Evolutionary conservation across 2,329 filamentous ascomycete species (phyloP).

Genomic region (Fonsecaea nubica): DNA sequence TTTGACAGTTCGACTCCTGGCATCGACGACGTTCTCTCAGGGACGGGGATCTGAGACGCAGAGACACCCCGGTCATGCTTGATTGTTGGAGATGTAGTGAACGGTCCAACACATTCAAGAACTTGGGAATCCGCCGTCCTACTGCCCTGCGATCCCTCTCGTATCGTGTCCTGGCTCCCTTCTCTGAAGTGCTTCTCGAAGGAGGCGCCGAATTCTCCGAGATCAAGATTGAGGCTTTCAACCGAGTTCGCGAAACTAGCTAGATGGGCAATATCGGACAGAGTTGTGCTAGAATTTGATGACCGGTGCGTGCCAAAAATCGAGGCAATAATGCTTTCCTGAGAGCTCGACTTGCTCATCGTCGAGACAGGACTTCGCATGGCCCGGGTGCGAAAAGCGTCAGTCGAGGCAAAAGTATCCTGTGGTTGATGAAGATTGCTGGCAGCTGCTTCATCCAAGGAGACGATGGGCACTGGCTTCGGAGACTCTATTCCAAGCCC

Average conservation of each 20-base stretch:
- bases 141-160: constrained; percentile 23
- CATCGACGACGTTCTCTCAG: constrained; percentile 37
- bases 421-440: not conserved
- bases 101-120: constrained; percentile 1
- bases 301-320: constrained; percentile 56
- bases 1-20: constrained; percentile 17
- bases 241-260: constrained; percentile 38
- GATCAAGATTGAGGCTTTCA: constrained; percentile 32
- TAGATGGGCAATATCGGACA: constrained; percentile 47
- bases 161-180: constrained; percentile 36
- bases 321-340: constrained; percentile 61
- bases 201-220: constrained; percentile 11
- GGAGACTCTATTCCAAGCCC: constrained; percentile 32
- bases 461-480: constrained; percentile 14
- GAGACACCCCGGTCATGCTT: constrained; percentile 30
- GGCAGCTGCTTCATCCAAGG: constrained; percentile 5
- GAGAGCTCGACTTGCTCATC: constrained; percentile 63
- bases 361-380: constrained; percentile 57
- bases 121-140: not conserved
- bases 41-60: constrained; percentile 33
- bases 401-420: constrained; percentile 13
- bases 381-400: constrained; percentile 13
- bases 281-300: constrained; percentile 53
- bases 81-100: constrained; percentile 14
- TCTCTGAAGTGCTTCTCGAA: constrained; percentile 27